Base-by-base conservation (phyloP, 2,329 filamentous ascomycete genomes). In the Fusarium sp. region DNA sequence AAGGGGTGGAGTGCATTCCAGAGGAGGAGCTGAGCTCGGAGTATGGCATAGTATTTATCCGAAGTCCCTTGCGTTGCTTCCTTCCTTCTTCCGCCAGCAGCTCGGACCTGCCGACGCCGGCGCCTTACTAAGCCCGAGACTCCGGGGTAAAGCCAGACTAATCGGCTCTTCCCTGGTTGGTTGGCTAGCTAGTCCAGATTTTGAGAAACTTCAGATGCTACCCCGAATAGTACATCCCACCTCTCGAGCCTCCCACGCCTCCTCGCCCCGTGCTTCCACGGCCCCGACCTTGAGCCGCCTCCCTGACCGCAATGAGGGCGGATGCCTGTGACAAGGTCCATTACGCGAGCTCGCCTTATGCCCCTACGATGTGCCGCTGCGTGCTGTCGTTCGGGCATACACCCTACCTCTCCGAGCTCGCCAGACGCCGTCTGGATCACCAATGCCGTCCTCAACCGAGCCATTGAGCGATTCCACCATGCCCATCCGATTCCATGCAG, bases 391-490 rank as follows among this genome's bases (percentile, higher is more conserved):
- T 68, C 76, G 59, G 66, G 76, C 50, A 61, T 74, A 58, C 71
- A 66, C 27, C 67, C 76, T 37, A 66, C 65, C 17, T 22, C n/a
- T 22, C 60, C 69, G 30, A 68, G 52, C 40, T 72, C 76, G 45
- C 69, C 71, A 50, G 73, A 77, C 22, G 78, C 77, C 70, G 69
- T 81, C 58, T 81, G 80, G 79, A 76, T 82, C 67, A 79, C 81
- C 30, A 81, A 82, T 65, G 69, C 71, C 15, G 78, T 82, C 75
- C 79, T 83, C n/a, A 60, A 72, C 14, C 79, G 78, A 63, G 79
- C 81, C 62, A 74, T 81, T 76, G 79, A 82, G 35, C 79, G 76
- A 52, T 82, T 79, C 22, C 72, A 76, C n/a, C 78, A 77, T 22
- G 56, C 71, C 9, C 68, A 66, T n/a, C 17, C 66, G 7, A 63